Conservation (phyloP, 257 asterid genomes). For the Solanum medicagineum region DNA sequence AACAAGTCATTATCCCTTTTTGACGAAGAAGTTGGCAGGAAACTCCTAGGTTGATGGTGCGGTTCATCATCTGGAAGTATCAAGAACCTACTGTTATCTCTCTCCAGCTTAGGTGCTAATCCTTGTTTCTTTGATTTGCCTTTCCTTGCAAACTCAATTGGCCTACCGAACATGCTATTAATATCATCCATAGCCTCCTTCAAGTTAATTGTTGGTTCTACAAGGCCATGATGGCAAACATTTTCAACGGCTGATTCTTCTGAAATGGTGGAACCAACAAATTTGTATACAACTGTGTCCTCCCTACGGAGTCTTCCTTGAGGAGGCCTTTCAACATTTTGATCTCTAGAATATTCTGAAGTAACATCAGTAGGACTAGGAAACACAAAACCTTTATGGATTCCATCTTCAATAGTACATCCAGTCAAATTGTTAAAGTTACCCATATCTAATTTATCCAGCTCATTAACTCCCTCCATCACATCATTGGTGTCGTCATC, state of each 20-base stretch:
- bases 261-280: constrained; percentile 87
- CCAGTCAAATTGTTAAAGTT: constrained; percentile 7
- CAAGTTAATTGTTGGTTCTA: constrained; percentile 78
- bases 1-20: constrained; percentile 40
- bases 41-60: constrained; percentile 23
- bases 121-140: constrained; percentile 50
- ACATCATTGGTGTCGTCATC: constrained; percentile 38
- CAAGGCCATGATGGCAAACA: constrained; percentile 92
- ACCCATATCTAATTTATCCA: constrained; percentile 1
- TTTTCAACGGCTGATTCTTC: constrained; percentile 76
- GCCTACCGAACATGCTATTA: constrained; percentile 85
- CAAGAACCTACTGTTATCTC: constrained; percentile 18
- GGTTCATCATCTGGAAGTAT: constrained; percentile 50
- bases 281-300: constrained; percentile 65
- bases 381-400: constrained; percentile 22
- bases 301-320: constrained; percentile 39
- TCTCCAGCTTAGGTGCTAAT: constrained; percentile 8
- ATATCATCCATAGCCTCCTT: constrained; percentile 97
- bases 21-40: constrained; percentile 26
- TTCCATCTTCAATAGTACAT: constrained; percentile 4
- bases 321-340: constrained; percentile 22
- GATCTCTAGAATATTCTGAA: constrained; percentile 21
- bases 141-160: constrained; percentile 75
- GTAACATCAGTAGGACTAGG: constrained; percentile 37
- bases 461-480: constrained; percentile 12